These are phyloP conservation scores for Trichaptum fuscoviolaceum DNA, from an alignment of 768 basidiomycete genomes.

Conservation along the genomic window DNA sequence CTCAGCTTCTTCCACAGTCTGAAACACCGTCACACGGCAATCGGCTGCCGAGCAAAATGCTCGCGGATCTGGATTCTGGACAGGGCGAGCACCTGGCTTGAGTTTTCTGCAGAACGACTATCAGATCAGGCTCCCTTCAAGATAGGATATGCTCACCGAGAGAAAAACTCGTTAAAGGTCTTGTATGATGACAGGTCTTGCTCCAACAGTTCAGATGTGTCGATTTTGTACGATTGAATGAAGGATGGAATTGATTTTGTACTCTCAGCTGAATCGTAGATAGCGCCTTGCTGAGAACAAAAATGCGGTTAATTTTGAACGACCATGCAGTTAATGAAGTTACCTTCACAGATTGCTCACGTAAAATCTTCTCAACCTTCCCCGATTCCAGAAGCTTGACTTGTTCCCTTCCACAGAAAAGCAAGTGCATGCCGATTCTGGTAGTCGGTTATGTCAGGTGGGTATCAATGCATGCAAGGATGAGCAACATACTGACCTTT, in stretches of 20 bases:
- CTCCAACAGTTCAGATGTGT: slow-evolving; percentile 54
- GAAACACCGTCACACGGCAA: slow-evolving; percentile 67
- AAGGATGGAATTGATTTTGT: slow-evolving; percentile 50
- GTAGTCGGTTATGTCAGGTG: slow-evolving; percentile 2
- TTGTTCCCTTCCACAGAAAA: slow-evolving; percentile 57
- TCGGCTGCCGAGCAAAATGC: slow-evolving; percentile 67
- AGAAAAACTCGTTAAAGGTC: slow-evolving; percentile 80
- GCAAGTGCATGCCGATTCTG: slow-evolving; percentile 68
- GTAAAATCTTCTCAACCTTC: slow-evolving; percentile 44
- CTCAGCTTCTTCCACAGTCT: slow-evolving; percentile 49
- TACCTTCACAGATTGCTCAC: slow-evolving; percentile 50
- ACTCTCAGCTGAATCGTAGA: slow-evolving; percentile 50
- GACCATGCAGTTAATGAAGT: slow-evolving; percentile 4
- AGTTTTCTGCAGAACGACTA: slow-evolving; percentile 37
- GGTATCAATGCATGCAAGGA: slow-evolving; percentile 15
- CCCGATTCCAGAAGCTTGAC: slow-evolving; percentile 40
- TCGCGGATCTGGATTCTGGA: slow-evolving; percentile 43
- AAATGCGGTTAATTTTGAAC: too few species aligned
- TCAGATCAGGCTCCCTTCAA: background rate
- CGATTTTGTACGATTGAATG: slow-evolving; percentile 48
- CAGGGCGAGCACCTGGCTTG: slow-evolving; percentile 53
- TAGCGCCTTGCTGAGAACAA: slow-evolving; percentile 46
- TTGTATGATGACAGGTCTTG: slow-evolving; percentile 58
- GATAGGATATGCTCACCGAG: slow-evolving; percentile 29
- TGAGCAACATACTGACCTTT: slow-evolving; percentile 29